Evolutionary conservation across 108 stramenopile genomes (phyloP).

Genomic region (Cyclotella sp.): DNA sequence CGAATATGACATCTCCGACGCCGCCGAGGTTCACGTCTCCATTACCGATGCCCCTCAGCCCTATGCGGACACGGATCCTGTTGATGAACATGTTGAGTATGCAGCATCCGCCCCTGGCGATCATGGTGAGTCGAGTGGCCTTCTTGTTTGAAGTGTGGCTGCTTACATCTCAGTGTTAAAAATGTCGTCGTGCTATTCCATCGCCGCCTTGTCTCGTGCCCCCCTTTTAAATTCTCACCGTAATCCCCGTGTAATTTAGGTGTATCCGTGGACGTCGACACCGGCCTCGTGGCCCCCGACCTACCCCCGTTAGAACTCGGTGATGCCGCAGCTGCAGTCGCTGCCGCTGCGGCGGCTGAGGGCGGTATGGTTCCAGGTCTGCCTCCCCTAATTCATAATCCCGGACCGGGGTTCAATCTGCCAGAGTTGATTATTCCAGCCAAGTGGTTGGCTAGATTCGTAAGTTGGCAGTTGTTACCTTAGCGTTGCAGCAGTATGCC

Average conservation of each 20-base stretch:
- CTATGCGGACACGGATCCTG: not conserved
- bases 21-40: not conserved
- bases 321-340: conserved; percentile 5
- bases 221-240: not conserved
- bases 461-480: not conserved
- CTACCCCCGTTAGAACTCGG: conserved; percentile 12
- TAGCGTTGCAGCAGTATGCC: too few species aligned
- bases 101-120: not conserved
- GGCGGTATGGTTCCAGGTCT: conserved; percentile 11
- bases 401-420: conserved; percentile 18
- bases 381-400: conserved; percentile 13
- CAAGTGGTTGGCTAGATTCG: conserved; percentile 38
- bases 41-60: not conserved
- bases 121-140: not conserved
- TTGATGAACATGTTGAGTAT: not conserved
- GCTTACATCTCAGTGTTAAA: not conserved
- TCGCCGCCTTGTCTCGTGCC: not conserved
- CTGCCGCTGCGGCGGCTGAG: conserved; percentile 4
- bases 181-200: too few species aligned
- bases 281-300: conserved; percentile 7
- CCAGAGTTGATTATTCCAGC: conserved; percentile 40
- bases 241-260: not conserved
- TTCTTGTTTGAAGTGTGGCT: not conserved
- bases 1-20: not conserved
- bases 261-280: conserved; percentile 18